Evolutionary conservation across 2,329 filamentous ascomycete genomes (phyloP).

Genomic region (Alternaria tenuissima): DNA sequence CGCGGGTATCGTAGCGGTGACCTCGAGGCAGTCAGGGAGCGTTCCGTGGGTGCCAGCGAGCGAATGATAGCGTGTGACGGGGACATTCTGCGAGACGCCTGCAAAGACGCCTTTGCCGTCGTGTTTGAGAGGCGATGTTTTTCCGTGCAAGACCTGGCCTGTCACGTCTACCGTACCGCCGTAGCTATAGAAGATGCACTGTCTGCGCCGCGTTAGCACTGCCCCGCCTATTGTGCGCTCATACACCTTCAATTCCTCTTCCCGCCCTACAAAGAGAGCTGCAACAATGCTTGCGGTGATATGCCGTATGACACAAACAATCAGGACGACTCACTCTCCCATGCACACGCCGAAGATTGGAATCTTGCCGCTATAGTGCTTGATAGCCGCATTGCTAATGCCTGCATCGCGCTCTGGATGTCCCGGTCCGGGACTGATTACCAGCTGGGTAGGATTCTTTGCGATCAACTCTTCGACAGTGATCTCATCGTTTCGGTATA

Average conservation of each 20-base stretch:
- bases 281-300: too few relatives aligned
- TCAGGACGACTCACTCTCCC: conserved; percentile 74
- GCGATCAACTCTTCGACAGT: conserved; percentile 82
- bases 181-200: conserved; percentile 95
- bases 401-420: conserved; percentile 92
- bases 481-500: conserved; percentile 92
- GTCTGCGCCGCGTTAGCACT: conserved; percentile 57
- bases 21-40: conserved; percentile 83
- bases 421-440: conserved; percentile 93
- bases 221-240: background rate
- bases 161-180: conserved; percentile 91
- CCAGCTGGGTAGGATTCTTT: conserved; percentile 88
- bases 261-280: too few relatives aligned
- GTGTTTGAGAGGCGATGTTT: conserved; percentile 90
- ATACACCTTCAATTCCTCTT: background rate
- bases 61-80: conserved; percentile 95
- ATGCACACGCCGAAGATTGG: conserved; percentile 98
- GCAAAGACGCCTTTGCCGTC: conserved; percentile 92
- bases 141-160: conserved; percentile 95
- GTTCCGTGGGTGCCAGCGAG: conserved; percentile 90
- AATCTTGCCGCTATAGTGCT: conserved; percentile 91
- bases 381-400: conserved; percentile 89
- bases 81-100: conserved; percentile 78
- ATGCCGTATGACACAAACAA: too few relatives aligned
- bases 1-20: conserved; percentile 83